phyloP scores from a whole-genome alignment of 305 asterid genomes.

The Fraxinus albicans region DNA sequence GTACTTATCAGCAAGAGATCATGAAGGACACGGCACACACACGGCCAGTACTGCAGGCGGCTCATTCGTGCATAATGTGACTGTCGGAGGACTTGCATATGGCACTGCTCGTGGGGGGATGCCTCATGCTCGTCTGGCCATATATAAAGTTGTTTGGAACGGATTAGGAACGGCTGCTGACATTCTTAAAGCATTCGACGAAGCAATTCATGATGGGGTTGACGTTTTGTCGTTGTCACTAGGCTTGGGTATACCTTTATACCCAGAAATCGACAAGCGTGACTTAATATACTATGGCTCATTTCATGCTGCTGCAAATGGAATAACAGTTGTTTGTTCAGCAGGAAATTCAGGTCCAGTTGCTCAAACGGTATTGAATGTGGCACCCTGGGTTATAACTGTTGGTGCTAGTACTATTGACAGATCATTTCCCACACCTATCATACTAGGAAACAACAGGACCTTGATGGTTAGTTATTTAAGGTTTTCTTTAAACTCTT shows the following conservation, averaged over 20 bases:
- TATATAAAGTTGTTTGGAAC: constrained; percentile 49
- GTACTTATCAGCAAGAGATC: constrained; percentile 43
- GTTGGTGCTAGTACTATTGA: constrained; percentile 56
- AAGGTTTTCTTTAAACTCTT: not conserved
- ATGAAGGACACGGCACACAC: constrained; percentile 48
- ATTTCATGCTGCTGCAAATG: constrained; percentile 44
- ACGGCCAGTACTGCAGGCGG: constrained; percentile 55
- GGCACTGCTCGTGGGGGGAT: constrained; percentile 65
- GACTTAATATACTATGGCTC: constrained; percentile 45
- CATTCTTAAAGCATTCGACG: constrained; percentile 46
- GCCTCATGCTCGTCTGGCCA: constrained; percentile 51
- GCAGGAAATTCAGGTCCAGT: constrained; percentile 54
- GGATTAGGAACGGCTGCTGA: constrained; percentile 34
- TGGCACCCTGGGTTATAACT: constrained; percentile 51
- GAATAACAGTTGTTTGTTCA: constrained; percentile 44
- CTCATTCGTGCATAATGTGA: constrained; percentile 36
- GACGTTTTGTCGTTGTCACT: constrained; percentile 42
- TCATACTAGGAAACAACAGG: constrained; percentile 46
- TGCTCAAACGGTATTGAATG: constrained; percentile 31
- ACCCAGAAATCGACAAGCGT: constrained; percentile 38
- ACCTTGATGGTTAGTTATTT: constrained; percentile 36
- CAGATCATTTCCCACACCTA: constrained; percentile 38
- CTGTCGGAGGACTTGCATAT: constrained; percentile 38
- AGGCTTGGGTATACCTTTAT: constrained; percentile 23
- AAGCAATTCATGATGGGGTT: constrained; percentile 53